A percentile compares a stretch with the other conserved stretches of the same genome.
phyloP scores from a whole-genome alignment of 139 green algal genomes.

The Picochlorum sp. region DNA sequence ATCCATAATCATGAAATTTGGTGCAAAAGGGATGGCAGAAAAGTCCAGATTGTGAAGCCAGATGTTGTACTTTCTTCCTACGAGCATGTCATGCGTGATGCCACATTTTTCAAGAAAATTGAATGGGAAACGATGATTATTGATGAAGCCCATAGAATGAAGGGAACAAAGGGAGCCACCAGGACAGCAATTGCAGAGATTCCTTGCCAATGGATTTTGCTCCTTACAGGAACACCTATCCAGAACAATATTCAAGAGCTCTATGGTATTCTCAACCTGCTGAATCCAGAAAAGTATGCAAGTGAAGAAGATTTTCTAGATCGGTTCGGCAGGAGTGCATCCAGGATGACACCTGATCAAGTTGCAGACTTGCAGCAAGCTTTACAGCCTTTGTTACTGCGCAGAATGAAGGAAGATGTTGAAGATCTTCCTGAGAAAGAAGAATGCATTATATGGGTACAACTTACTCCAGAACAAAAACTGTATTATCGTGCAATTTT shows the following conservation, averaged over 20 bases:
- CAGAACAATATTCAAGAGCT: constrained; percentile 94
- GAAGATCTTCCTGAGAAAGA: constrained; percentile 90
- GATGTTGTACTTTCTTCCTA: constrained; percentile 74
- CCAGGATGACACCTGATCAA: constrained; percentile 40
- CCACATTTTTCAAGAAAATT: constrained; percentile 22
- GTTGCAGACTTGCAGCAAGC: constrained; percentile 49
- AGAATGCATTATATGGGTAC: constrained; percentile 54
- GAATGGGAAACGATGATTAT: constrained; percentile 34
- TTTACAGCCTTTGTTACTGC: constrained; percentile 75
- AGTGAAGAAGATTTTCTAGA: constrained; percentile 54
- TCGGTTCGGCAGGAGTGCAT: constrained; percentile 27
- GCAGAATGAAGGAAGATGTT: constrained; percentile 96
- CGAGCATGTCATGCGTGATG: constrained; percentile 41
- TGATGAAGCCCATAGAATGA: constrained; percentile 73
- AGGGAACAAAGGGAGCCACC: constrained; percentile 43
- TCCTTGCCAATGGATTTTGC: constrained; percentile 58
- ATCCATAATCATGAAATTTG: constrained; percentile 60
- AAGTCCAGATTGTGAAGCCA: constrained; percentile 13
- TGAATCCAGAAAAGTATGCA: constrained; percentile 40
- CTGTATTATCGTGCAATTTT: constrained; percentile 69
- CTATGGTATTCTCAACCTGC: constrained; percentile 68
- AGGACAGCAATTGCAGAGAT: constrained; percentile 40
- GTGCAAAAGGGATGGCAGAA: neutral
- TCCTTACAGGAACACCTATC: constrained; percentile 86
- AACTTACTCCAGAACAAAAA: constrained; percentile 75